Evolutionary conservation across 2,329 filamentous ascomycete genomes (phyloP).

Genomic region (Calycina herbarum): DNA sequence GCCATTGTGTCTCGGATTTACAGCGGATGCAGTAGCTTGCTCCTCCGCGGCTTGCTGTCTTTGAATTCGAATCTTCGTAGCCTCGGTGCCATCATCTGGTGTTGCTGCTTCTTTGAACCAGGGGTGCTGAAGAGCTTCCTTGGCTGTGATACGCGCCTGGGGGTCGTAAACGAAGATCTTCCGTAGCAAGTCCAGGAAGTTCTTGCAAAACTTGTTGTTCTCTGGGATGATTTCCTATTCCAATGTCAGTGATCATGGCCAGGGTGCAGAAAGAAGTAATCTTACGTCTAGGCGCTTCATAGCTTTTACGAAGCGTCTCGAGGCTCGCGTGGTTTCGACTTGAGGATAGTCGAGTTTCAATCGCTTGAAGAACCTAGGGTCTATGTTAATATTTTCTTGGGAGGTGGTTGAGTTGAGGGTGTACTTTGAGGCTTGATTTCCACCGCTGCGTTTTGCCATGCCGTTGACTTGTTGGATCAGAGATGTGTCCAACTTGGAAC

Average conservation of each 20-base stretch:
- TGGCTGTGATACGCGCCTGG: constrained; percentile 63
- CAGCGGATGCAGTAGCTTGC: constrained; percentile 20
- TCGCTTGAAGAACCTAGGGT: constrained; percentile 63
- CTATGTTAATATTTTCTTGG: constrained; percentile 1
- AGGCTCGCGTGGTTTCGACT: constrained; percentile 62
- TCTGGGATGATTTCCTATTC: constrained; percentile 64
- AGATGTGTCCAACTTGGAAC: constrained; percentile 56
- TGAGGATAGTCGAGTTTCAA: constrained; percentile 65
- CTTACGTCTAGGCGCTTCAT: constrained; percentile 67
- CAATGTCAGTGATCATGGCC: constrained; percentile 21
- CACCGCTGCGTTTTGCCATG: constrained; percentile 55
- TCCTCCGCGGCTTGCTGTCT: constrained; percentile 29
- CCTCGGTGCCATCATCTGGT: constrained; percentile 68
- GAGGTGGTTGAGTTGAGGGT: constrained; percentile 23
- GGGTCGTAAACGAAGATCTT: constrained; percentile 72
- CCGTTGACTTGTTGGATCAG: constrained; percentile 59
- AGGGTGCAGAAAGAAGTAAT: constrained; percentile 14
- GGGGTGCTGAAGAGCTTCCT: constrained; percentile 64
- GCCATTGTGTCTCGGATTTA: constrained; percentile 29
- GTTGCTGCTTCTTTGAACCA: constrained; percentile 66
- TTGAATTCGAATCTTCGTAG: constrained; percentile 57
- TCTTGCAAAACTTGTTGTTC: constrained; percentile 57
- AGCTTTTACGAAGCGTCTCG: constrained; percentile 66
- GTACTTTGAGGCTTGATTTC: constrained; percentile 66
- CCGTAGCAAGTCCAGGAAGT: constrained; percentile 63